phyloP scores from a whole-genome alignment of 208 protist genomes.

The Trypanosoma mega region DNA sequence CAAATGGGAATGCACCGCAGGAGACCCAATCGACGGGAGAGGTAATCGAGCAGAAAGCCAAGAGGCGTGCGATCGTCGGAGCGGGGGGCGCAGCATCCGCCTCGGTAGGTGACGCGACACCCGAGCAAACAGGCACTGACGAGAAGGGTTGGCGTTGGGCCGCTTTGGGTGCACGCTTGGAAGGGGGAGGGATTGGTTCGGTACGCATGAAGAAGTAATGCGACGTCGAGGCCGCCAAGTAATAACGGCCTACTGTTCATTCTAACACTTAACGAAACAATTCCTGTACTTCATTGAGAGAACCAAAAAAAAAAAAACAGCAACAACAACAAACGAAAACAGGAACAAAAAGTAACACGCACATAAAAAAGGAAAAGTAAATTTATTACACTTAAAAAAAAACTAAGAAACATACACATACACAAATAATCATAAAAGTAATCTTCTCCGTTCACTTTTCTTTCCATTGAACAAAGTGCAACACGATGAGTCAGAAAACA shows the following conservation, averaged over 20 bases:
- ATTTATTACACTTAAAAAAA: too few relatives aligned
- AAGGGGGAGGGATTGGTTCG: neutral
- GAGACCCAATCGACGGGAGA: constrained; percentile 30
- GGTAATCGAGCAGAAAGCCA: constrained; percentile 42
- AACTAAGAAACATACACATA: neutral
- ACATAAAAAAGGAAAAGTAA: too few relatives aligned
- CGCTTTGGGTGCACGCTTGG: neutral
- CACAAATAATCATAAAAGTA: too few relatives aligned
- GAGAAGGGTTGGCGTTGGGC: constrained; percentile 39
- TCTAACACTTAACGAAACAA: too few relatives aligned
- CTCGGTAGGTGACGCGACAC: constrained; percentile 58
- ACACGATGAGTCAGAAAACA: too few relatives aligned
- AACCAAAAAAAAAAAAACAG: constrained; percentile 19
- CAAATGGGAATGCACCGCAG: constrained; percentile 62
- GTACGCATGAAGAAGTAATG: neutral
- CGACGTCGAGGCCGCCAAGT: neutral
- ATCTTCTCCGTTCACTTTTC: too few relatives aligned
- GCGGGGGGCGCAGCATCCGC: neutral
- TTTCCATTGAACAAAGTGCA: too few relatives aligned
- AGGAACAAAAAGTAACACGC: too few relatives aligned
- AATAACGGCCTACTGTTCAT: too few relatives aligned
- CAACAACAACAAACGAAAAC: constrained; percentile 21
- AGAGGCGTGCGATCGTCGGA: constrained; percentile 24
- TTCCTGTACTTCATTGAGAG: neutral
- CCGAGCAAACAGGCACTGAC: constrained; percentile 73